Conservation (phyloP, 2,329 filamentous ascomycete species). For the Hyphodiscus sp. region DNA sequence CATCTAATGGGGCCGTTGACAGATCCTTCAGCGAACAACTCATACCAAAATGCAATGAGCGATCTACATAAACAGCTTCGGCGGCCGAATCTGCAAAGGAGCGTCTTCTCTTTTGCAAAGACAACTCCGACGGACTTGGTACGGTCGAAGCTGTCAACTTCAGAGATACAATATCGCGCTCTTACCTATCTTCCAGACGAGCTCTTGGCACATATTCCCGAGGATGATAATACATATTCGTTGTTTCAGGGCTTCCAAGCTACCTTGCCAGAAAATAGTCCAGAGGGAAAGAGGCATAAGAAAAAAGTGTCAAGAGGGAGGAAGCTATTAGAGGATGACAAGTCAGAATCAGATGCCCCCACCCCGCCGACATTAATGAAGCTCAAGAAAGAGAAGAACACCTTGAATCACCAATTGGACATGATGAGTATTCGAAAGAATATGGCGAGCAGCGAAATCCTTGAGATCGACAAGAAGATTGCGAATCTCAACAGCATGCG, state of each 20-base stretch:
- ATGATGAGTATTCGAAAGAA: slow-evolving; percentile 91
- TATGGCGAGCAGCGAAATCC: slow-evolving; percentile 94
- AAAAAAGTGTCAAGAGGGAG: slow-evolving; percentile 67
- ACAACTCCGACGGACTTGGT: slow-evolving; percentile 92
- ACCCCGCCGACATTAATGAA: slow-evolving; percentile 62
- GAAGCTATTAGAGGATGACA: slow-evolving; percentile 65
- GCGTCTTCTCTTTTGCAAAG: slow-evolving; percentile 84
- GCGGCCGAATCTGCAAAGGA: slow-evolving; percentile 76
- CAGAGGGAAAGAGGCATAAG: slow-evolving; percentile 63
- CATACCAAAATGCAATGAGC: slow-evolving; percentile 82
- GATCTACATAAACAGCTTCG: slow-evolving; percentile 86
- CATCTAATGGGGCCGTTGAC: slow-evolving; percentile 71
- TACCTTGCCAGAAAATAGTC: slow-evolving; percentile 65
- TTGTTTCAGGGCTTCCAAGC: slow-evolving; percentile 96
- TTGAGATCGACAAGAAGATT: slow-evolving; percentile 95
- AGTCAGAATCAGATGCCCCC: slow-evolving; percentile 48
- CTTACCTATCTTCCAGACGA: slow-evolving; percentile 85
- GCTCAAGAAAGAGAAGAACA: slow-evolving; percentile 72
- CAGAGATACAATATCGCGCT: slow-evolving; percentile 91
- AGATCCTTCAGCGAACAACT: slow-evolving; percentile 49
- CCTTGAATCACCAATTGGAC: slow-evolving; percentile 78
- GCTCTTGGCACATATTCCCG: slow-evolving; percentile 81
- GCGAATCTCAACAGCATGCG: slow-evolving; percentile 90
- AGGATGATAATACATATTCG: slow-evolving; percentile 79
- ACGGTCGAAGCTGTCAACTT: slow-evolving; percentile 80